Evolutionary conservation across 176 grass and related monocot genomes (phyloP), one percentile per base, ranked within the genome.

Genomic region (Coix lacrymajobi): DNA sequence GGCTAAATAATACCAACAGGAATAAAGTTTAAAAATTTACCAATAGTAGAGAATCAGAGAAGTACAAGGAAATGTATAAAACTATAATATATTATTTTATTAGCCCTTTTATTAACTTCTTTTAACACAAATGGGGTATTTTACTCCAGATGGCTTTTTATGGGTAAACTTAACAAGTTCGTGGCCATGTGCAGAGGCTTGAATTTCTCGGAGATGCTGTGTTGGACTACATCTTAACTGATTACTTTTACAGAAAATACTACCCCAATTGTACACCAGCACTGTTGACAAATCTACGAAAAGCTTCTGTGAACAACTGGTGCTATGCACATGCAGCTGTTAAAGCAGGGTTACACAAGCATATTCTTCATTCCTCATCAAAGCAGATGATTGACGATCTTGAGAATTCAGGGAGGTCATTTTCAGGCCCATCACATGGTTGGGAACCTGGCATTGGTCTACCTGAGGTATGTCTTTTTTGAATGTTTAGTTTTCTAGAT

Each of bases 151-250:
- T 74, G 45, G 12, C 10, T 7, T 75, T n/a, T 74, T 3, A 11
- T 58, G 25, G 37, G 57, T 22, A 13, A 60, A 71, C 46, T 85
- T 64, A 79, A 79, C 56, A 76, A 57, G 7, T 86, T 45, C 29
- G 54, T 38, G n/a, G 51, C 29, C 20, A 32, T 68, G 12, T 86
- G 73, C 86, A 97, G 94, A 84, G 89, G 79, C 89, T 97, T 77
- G 94, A 97, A 82, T 93, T 93, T 86, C 87, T 97, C 3, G 91
- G 91, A 33, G 89, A 97, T 78, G 89, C 94, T 26, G 66, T 93
- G 67, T 85, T 97, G 52, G 91, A 97, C 74, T 70, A 93, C 62
- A 85, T 90, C 32, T 56, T 93, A 77, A 93, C 94, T 66, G 12
- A 83, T 39, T 77, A 97, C 79, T 85, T 86, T 33, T 97, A 85